Conservation (phyloP, 2,329 filamentous ascomycete species). For the Alternaria arborescens region DNA sequence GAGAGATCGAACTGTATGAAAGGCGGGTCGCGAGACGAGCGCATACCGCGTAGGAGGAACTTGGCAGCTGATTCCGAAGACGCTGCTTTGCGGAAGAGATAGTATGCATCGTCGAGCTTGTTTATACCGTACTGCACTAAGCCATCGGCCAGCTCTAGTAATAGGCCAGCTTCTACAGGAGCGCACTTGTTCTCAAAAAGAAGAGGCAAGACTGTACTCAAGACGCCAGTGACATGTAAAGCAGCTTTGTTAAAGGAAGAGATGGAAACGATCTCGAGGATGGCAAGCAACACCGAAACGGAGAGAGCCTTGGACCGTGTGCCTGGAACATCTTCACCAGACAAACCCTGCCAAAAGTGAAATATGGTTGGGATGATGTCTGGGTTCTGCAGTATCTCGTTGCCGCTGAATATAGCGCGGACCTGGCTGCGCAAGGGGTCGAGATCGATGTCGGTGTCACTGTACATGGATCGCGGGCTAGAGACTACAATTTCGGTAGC, state of each 20-base stretch:
- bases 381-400: slow-evolving; percentile 52
- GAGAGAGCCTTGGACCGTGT: slow-evolving; percentile 48
- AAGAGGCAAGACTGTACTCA: slow-evolving; percentile 47
- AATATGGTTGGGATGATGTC: slow-evolving; percentile 52
- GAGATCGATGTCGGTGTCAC: slow-evolving; percentile 39
- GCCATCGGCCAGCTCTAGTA: slow-evolving; percentile 72
- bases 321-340: slow-evolving; percentile 41
- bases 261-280: slow-evolving; percentile 44
- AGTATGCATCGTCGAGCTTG: slow-evolving; percentile 81
- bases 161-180: slow-evolving; percentile 49
- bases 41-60: slow-evolving; percentile 78
- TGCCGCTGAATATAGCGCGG: slow-evolving; percentile 49
- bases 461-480: slow-evolving; percentile 38
- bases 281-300: slow-evolving; percentile 46
- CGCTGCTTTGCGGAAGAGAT: slow-evolving; percentile 70
- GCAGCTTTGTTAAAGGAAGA: slow-evolving; percentile 52
- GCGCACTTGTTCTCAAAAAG: slow-evolving; percentile 49
- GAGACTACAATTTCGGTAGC: slow-evolving; percentile 36
- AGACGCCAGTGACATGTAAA: slow-evolving; percentile 47
- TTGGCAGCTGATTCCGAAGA: slow-evolving; percentile 64
- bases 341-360: slow-evolving; percentile 51
- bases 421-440: slow-evolving; percentile 43
- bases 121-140: slow-evolving; percentile 80
- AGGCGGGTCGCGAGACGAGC: slow-evolving; percentile 77
- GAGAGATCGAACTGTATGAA: slow-evolving; percentile 96